Evolutionary conservation across 306 rosid genomes (phyloP).

Genomic region (Morella rubra): DNA sequence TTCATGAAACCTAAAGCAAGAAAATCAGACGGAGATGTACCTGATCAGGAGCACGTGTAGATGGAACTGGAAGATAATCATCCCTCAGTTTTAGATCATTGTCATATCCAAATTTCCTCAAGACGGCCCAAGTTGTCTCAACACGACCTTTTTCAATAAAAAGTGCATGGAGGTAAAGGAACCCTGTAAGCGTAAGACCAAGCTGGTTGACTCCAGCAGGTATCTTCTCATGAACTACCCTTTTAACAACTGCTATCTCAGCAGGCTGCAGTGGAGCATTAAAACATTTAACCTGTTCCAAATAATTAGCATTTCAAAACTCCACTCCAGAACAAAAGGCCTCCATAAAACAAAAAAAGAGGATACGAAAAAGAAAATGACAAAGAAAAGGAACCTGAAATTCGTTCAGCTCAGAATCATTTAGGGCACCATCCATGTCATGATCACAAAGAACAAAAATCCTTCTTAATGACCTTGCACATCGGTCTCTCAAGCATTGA

Average conservation of each 20-base stretch:
- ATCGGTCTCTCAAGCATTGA: slow-evolving; percentile 59
- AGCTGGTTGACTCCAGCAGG: slow-evolving; percentile 72
- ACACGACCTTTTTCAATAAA: slow-evolving; percentile 73
- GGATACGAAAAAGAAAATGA: slow-evolving; percentile 12
- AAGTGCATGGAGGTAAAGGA: slow-evolving; percentile 64
- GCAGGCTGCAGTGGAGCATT: slow-evolving; percentile 65
- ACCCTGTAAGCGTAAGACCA: slow-evolving; percentile 87
- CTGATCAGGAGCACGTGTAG: slow-evolving; percentile 79
- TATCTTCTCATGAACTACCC: slow-evolving; percentile 68
- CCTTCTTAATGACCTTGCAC: slow-evolving; percentile 82
- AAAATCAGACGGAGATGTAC: slow-evolving; percentile 34
- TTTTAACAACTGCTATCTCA: slow-evolving; percentile 65
- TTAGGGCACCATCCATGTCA: slow-evolving; percentile 94
- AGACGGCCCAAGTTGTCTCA: slow-evolving; percentile 88
- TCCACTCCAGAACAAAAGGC: slow-evolving; percentile 25
- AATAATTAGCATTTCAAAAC: slow-evolving; percentile 18
- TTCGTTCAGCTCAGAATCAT: slow-evolving; percentile 75
- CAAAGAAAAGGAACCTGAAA: slow-evolving; percentile 70
- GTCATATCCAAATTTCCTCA: slow-evolving; percentile 82
- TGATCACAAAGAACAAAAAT: slow-evolving; percentile 78
- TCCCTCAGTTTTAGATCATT: slow-evolving; percentile 72
- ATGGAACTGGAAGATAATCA: slow-evolving; percentile 68
- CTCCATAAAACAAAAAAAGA: slow-evolving; percentile 8
- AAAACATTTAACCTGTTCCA: slow-evolving; percentile 72
- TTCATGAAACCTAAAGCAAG: slow-evolving; percentile 15